Evolutionary conservation across 2,329 filamentous ascomycete species (phyloP).

Genomic region (Zopfia rhizophila): DNA sequence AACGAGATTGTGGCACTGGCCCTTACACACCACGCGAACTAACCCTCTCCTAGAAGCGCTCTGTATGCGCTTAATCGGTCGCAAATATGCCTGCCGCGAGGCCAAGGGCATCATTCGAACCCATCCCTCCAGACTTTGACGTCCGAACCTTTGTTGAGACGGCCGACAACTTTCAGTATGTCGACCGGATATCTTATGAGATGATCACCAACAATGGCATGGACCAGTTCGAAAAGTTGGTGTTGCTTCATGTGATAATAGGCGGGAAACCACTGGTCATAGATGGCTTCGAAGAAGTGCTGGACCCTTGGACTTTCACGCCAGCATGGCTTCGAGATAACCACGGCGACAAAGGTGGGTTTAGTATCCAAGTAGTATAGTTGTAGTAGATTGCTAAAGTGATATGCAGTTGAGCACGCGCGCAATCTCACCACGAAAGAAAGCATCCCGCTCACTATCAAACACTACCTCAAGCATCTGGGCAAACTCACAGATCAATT

Average conservation of each 20-base stretch:
- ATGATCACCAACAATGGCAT: constrained; percentile 81
- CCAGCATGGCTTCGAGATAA: constrained; percentile 81
- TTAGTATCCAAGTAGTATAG: background rate
- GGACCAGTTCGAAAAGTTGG: constrained; percentile 84
- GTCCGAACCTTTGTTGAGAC: constrained; percentile 78
- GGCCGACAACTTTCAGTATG: constrained; percentile 87
- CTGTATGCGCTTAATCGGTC: constrained; percentile 21
- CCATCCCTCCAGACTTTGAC: constrained; percentile 86
- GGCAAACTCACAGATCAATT: constrained; percentile 85
- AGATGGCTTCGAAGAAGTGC: constrained; percentile 81
- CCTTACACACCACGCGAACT: constrained; percentile 1
- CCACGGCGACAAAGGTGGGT: constrained; percentile 80
- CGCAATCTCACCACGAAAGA: constrained; percentile 78
- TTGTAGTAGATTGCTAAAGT: constrained; percentile 31
- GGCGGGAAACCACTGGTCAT: constrained; percentile 90
- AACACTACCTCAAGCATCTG: constrained; percentile 92
- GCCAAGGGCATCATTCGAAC: constrained; percentile 89
- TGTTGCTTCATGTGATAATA: constrained; percentile 83
- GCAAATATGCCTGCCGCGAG: constrained; percentile 77
- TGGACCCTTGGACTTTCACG: constrained; percentile 83
- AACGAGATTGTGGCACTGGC: background rate
- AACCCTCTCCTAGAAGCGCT: too few relatives aligned
- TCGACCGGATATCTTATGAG: constrained; percentile 79
- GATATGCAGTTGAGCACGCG: constrained; percentile 76
- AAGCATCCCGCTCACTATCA: constrained; percentile 85